Base-by-base conservation (phyloP, 805 yeast genomes). In the Ogataea nonfermentans region DNA sequence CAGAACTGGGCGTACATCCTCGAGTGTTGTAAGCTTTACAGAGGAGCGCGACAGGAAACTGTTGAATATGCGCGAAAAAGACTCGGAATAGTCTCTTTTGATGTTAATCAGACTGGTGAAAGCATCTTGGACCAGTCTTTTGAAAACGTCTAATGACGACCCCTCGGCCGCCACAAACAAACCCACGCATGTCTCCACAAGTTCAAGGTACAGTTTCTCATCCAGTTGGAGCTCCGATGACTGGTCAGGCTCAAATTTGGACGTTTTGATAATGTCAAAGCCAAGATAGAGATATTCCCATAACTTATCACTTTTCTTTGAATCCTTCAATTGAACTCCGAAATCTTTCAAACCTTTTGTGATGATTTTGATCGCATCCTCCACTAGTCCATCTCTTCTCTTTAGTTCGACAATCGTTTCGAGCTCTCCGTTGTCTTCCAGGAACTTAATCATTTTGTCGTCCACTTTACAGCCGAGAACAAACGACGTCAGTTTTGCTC, bases 1-100 rank as follows among this genome's bases (percentile, higher is more conserved):
- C 15, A 88, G 59, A 12, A 84, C 72, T 1, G 70, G 69, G 28
- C 80, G 66, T 11, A 85, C 72, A 47, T 82, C 81, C 0, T 79
- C 74, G 4, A 83, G 54, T 6, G 78, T 76, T 5, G 84, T 73
- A 19, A 71, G 55, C 13, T 69, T 63, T 3, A 71, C 68, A 1
- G 70, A 56, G 2, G 81, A 67, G 3, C 74, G 59, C 28, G 70
- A 72, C 25, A 85, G 60, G 41, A 83, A 78, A 29, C 63, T 60
- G 22, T 78, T 71, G 48, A 83, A 71, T 2, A 83, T 78, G 12
- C 65, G 62, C 37, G 78, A 61, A 44, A 85, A 76, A 1, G 81
- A 72, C 26, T 52, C 51, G 1, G 62, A 47, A 10, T 51, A 35
- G 24, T 54, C 54, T 22, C 50, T 44, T 25, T 55, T 48, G 9